Percentiles rank a stretch among this genome's conserved stretches.
phyloP scores from a whole-genome alignment of 805 yeast species.

The Middelhovenomyces tepae region DNA sequence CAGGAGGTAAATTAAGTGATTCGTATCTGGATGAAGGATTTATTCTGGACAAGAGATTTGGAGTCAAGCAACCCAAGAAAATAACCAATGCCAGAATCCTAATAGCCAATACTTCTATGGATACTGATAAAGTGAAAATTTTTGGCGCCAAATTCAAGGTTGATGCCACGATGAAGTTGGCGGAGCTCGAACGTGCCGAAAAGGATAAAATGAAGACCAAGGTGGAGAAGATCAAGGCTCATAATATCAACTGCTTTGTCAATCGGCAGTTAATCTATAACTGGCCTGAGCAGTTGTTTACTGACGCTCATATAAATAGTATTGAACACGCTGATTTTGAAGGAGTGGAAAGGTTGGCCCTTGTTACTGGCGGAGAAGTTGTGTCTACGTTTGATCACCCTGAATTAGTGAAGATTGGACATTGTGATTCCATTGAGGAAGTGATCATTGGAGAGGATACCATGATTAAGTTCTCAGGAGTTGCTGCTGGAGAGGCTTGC shows the following conservation, averaged over 20 bases:
- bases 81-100: constrained; percentile 76
- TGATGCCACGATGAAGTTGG: constrained; percentile 87
- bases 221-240: constrained; percentile 80
- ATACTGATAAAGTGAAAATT: constrained; percentile 93
- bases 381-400: constrained; percentile 94
- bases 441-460: constrained; percentile 86
- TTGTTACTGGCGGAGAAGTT: constrained; percentile 97
- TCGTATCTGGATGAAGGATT: constrained; percentile 96
- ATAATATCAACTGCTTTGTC: constrained; percentile 81
- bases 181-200: constrained; percentile 91
- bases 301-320: constrained; percentile 79
- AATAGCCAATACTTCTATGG: constrained; percentile 88
- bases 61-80: constrained; percentile 86
- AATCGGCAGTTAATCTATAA: constrained; percentile 96
- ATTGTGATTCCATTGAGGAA: constrained; percentile 86
- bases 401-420: constrained; percentile 74
- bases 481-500: constrained; percentile 92
- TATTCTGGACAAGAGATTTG: constrained; percentile 82
- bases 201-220: constrained; percentile 85
- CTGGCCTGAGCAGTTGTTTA: constrained; percentile 92
- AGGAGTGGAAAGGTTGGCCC: constrained; percentile 92
- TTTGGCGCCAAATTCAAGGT: constrained; percentile 98
- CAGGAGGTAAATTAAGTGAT: constrained; percentile 87
- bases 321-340: constrained; percentile 98
- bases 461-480: constrained; percentile 90